Percentiles rank a stretch among this genome's conserved stretches.
phyloP scores from a whole-genome alignment of 2,329 filamentous ascomycete genomes.

The Calonectria montana region DNA sequence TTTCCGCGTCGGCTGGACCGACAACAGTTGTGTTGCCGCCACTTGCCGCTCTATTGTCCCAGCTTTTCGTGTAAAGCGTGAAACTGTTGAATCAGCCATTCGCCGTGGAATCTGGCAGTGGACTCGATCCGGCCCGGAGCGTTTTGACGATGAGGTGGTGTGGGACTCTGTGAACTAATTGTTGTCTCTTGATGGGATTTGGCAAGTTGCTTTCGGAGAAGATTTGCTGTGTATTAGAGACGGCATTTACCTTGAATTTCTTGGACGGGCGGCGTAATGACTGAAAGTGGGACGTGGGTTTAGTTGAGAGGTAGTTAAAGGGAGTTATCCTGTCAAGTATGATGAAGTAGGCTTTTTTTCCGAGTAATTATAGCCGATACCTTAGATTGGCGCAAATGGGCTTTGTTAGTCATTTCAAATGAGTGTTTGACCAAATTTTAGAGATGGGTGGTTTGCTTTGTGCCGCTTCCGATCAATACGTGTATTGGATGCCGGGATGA shows the following conservation, averaged over 20 bases:
- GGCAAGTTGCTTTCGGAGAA: slow-evolving; percentile 39
- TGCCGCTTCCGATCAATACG: neutral
- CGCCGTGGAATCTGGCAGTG: slow-evolving; percentile 50
- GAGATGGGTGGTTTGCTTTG: neutral
- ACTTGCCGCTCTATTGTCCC: slow-evolving; percentile 46
- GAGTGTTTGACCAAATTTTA: neutral
- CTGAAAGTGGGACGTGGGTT: slow-evolving; percentile 43
- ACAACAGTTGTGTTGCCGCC: slow-evolving; percentile 54
- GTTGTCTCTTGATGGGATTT: slow-evolving; percentile 32
- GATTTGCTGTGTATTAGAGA: slow-evolving; percentile 46
- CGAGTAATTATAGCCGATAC: slow-evolving; percentile 28
- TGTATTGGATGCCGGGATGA: neutral
- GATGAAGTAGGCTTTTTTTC: slow-evolving; percentile 34
- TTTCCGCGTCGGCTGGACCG: slow-evolving; percentile 53
- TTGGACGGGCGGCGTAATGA: slow-evolving; percentile 49
- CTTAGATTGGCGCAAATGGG: neutral
- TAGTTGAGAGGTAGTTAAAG: slow-evolving; percentile 45
- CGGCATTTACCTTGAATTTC: slow-evolving; percentile 49
- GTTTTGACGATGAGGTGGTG: slow-evolving; percentile 46
- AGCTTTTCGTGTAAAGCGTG: slow-evolving; percentile 45
- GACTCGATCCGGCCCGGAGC: slow-evolving; percentile 46
- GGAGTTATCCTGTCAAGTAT: slow-evolving; percentile 41
- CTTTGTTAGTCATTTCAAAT: neutral
- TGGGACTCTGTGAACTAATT: slow-evolving; percentile 46
- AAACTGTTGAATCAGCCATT: slow-evolving; percentile 46